Conservation (phyloP, 257 asterid species). For the Henckelia pumila region DNA sequence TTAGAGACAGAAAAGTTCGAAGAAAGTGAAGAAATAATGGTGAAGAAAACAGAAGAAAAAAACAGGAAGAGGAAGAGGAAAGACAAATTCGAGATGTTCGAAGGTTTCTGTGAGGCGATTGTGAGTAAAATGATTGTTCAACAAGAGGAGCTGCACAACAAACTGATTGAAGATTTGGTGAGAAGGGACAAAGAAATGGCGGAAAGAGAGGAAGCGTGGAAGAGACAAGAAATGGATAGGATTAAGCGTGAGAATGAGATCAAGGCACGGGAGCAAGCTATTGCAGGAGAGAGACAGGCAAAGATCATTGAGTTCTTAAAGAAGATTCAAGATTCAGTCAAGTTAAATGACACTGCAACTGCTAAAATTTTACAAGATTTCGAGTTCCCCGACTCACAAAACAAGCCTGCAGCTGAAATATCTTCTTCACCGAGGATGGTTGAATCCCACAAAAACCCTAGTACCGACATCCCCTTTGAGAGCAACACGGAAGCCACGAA, state of each 20-base stretch:
- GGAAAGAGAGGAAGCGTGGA: slow-evolving; percentile 64
- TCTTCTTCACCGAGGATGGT: slow-evolving; percentile 15
- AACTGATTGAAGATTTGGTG: slow-evolving; percentile 46
- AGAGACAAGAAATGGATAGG: slow-evolving; percentile 44
- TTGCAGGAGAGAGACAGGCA: slow-evolving; percentile 50
- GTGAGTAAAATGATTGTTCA: slow-evolving; percentile 56
- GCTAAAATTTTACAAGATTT: not conserved
- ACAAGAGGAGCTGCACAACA: slow-evolving; percentile 65
- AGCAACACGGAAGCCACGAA: slow-evolving; percentile 7
- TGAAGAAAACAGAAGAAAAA: slow-evolving; percentile 6
- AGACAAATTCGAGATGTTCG: slow-evolving; percentile 44
- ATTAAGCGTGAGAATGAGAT: slow-evolving; percentile 39
- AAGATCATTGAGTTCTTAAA: slow-evolving; percentile 48
- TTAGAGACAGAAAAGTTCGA: slow-evolving; percentile 5
- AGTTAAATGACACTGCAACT: not conserved
- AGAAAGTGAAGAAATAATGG: slow-evolving; percentile 27
- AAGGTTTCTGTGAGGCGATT: slow-evolving; percentile 46
- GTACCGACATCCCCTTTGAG: slow-evolving; percentile 7
- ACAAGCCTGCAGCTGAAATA: slow-evolving; percentile 21
- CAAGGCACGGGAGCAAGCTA: slow-evolving; percentile 47
- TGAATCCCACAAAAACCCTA: slow-evolving; percentile 28
- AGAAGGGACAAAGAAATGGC: slow-evolving; percentile 54
- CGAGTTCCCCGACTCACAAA: not conserved
- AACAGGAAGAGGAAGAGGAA: slow-evolving; percentile 46
- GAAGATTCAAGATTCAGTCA: slow-evolving; percentile 27